These are phyloP conservation scores for Cylindrotheca closterium DNA, from an alignment of 108 stramenopile species.

Conservation along the genomic window DNA sequence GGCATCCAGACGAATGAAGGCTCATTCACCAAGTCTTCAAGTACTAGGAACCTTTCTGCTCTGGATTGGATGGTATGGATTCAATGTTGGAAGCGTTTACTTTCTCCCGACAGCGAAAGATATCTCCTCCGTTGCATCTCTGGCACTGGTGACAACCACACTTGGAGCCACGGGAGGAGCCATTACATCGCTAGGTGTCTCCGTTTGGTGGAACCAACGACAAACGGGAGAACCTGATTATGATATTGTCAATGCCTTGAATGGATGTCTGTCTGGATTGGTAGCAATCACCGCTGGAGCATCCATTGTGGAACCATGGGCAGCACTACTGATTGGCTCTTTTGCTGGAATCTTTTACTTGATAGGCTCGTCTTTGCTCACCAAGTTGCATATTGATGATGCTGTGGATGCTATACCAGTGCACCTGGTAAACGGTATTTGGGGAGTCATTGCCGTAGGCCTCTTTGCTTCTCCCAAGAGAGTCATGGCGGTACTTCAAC, in stretches of 20 bases:
- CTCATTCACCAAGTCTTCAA: neutral
- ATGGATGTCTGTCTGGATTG: conserved; percentile 71
- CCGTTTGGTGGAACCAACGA: conserved; percentile 21
- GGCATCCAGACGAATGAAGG: conserved; percentile 47
- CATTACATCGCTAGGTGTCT: conserved; percentile 44
- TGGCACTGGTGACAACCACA: conserved; percentile 78
- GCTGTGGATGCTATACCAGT: conserved; percentile 92
- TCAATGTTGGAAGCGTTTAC: conserved; percentile 80
- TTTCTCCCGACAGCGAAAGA: conserved; percentile 36
- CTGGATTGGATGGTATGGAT: conserved; percentile 90
- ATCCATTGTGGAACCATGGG: conserved; percentile 77
- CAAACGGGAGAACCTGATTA: conserved; percentile 48
- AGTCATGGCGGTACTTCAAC: neutral
- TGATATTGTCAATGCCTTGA: conserved; percentile 59
- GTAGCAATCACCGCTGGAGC: conserved; percentile 83
- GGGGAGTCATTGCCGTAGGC: conserved; percentile 85
- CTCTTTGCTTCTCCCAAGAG: conserved; percentile 54
- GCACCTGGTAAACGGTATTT: conserved; percentile 77
- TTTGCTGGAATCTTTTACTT: conserved; percentile 79
- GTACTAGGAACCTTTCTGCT: conserved; percentile 74
- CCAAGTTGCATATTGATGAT: conserved; percentile 80
- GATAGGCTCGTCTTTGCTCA: conserved; percentile 51
- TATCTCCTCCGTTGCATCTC: conserved; percentile 36
- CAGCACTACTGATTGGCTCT: conserved; percentile 83
- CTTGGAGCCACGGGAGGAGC: conserved; percentile 51